These are phyloP conservation scores for Lactifluus pinguis DNA, from an alignment of 768 basidiomycete genomes.

Conservation along the genomic window DNA sequence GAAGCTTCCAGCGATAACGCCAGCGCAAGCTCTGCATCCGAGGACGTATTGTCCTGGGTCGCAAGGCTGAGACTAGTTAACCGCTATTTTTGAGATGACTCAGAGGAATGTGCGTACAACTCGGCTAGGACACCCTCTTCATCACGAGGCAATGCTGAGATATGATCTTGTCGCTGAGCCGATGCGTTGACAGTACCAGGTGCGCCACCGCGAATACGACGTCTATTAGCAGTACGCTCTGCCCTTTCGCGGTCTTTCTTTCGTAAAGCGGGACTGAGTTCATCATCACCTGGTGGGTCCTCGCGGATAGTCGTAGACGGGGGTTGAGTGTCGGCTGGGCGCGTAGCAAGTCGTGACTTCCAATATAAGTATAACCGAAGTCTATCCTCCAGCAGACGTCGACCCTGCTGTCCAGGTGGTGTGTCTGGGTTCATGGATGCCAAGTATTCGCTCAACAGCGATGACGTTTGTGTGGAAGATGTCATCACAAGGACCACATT, in stretches of 20 bases:
- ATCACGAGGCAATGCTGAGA: constrained; percentile 15
- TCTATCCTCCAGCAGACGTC: constrained; percentile 71
- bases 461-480: constrained; percentile 65
- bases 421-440: constrained; percentile 50
- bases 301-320: constrained; percentile 24
- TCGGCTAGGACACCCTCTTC: constrained; percentile 36
- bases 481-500: constrained; percentile 87
- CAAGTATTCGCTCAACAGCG: constrained; percentile 72
- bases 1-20: constrained; percentile 15
- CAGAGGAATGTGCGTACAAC: not conserved
- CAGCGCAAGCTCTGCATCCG: constrained; percentile 32
- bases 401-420: constrained; percentile 54
- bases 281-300: constrained; percentile 23
- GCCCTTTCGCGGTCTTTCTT: constrained; percentile 63
- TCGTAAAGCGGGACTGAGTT: constrained; percentile 63
- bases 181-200: constrained; percentile 20
- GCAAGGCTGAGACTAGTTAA: constrained; percentile 8
- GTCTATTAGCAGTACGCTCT: constrained; percentile 50
- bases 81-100: not conserved
- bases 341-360: constrained; percentile 48
- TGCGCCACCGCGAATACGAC: constrained; percentile 72
- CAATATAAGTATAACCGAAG: constrained; percentile 69
- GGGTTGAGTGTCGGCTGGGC: constrained; percentile 30
- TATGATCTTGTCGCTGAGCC: not conserved
- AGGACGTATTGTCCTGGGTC: constrained; percentile 17